A percentile compares a stretch with the other conserved stretches of the same genome.
These are phyloP conservation scores for Rostrohypoxylon terebratum DNA, from an alignment of 495 filamentous ascomycete genomes.

Conservation along the genomic window DNA sequence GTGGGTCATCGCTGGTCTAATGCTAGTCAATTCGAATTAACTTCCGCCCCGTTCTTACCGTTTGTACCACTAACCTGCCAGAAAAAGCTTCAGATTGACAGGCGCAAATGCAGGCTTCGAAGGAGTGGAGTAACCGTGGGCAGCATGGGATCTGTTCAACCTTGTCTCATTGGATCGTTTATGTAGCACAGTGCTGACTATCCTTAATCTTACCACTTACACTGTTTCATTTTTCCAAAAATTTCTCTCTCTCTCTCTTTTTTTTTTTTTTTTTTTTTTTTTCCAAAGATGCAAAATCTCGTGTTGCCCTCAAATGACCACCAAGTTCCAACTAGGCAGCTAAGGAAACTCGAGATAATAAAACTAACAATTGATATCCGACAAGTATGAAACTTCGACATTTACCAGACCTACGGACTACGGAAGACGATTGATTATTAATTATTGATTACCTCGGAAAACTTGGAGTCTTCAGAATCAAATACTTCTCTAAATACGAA, in stretches of 20 bases:
- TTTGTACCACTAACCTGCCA: conserved; percentile 12
- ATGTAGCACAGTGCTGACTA: conserved; percentile 24
- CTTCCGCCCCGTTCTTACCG: conserved; percentile 28
- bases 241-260: too few relatives aligned
- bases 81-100: conserved; percentile 26
- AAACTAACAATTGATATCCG: not conserved
- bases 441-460: not conserved
- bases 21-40: conserved; percentile 35
- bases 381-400: not conserved
- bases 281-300: conserved; percentile 21
- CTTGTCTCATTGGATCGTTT: conserved; percentile 23
- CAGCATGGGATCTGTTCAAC: not conserved
- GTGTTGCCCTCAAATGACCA: conserved; percentile 26
- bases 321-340: too few relatives aligned
- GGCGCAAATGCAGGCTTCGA: not conserved
- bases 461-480: not conserved
- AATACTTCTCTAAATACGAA: not conserved
- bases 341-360: not conserved
- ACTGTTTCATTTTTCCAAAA: not conserved
- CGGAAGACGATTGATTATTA: too few relatives aligned
- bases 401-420: not conserved
- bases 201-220: not conserved
- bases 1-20: not conserved
- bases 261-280: not conserved
- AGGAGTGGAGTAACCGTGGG: conserved; percentile 3